A percentile compares a stretch with the other conserved stretches of the same genome.
These are phyloP conservation scores for Penicillium lividum DNA, from an alignment of 495 filamentous ascomycete species.

Conservation along the genomic window DNA sequence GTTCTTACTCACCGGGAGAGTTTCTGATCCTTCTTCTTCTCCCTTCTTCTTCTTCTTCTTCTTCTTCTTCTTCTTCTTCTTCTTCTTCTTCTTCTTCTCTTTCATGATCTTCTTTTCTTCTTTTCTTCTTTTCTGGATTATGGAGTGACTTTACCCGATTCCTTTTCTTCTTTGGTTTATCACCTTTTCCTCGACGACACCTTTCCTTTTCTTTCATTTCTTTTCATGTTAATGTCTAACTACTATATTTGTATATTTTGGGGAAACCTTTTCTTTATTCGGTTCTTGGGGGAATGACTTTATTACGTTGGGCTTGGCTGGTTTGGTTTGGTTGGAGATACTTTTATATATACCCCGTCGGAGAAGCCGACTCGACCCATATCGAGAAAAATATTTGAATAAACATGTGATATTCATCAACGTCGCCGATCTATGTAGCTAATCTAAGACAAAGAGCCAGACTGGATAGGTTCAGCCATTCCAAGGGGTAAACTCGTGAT, in stretches of 20 bases:
- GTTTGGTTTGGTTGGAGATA: not conserved
- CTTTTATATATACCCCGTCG: slow-evolving; percentile 9
- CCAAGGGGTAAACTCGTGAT: not conserved
- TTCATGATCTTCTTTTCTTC: not conserved
- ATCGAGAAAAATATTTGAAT: not conserved
- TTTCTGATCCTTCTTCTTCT: slow-evolving; percentile 15
- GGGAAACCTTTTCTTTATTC: not conserved
- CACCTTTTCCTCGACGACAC: not conserved
- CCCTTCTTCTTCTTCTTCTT: not conserved
- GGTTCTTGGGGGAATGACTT: not conserved
- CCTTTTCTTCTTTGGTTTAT: not conserved
- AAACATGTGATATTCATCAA: not conserved
- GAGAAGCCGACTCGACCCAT: not conserved
- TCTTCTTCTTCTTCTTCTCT: not conserved
- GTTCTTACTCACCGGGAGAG: slow-evolving; percentile 20
- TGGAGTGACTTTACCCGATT: not conserved
- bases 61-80: not conserved
- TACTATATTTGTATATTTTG: slow-evolving; percentile 1
- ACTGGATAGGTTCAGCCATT: not conserved
- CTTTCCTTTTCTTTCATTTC: slow-evolving; percentile 4
- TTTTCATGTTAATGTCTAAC: not conserved
- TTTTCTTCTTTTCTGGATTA: not conserved
- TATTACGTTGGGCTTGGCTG: not conserved
- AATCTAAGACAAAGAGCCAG: not conserved
- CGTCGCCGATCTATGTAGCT: not conserved